Conservation (phyloP, 495 filamentous ascomycete species). For the Evernia prunastri region DNA sequence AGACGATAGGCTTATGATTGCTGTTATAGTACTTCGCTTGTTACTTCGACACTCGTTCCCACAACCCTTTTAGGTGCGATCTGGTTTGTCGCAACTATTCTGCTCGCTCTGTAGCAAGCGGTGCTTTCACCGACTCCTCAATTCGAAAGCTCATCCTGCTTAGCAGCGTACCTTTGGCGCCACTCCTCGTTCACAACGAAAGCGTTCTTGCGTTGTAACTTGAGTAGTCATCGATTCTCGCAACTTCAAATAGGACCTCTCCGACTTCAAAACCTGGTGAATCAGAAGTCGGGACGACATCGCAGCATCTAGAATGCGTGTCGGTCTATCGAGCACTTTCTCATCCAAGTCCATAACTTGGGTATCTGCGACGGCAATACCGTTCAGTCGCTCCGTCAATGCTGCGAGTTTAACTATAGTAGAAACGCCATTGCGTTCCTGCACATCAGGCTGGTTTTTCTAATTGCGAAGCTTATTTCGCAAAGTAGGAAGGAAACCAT, state of each 20-base stretch:
- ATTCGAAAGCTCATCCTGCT: neutral
- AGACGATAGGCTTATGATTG: neutral
- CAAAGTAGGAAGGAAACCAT: too few species aligned
- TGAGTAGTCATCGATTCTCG: neutral
- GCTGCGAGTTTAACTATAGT: neutral
- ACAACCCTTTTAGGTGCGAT: neutral
- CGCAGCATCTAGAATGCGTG: neutral
- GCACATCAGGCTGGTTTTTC: too few species aligned
- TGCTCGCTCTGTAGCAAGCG: neutral
- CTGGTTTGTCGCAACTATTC: neutral
- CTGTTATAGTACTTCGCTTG: neutral
- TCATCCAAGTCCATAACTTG: neutral
- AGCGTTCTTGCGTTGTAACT: neutral
- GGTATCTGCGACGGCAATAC: neutral
- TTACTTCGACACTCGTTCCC: neutral
- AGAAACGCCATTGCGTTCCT: neutral
- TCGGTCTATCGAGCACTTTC: neutral
- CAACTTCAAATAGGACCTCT: neutral
- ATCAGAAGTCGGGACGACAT: neutral
- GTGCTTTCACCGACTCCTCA: neutral
- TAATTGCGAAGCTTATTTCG: too few species aligned
- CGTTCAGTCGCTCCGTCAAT: neutral
- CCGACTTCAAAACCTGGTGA: neutral
- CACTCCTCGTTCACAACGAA: neutral
- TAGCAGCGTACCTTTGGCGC: neutral